These are phyloP conservation scores for Leucocoprinus birnbaumii DNA, from an alignment of 768 basidiomycete species.

Conservation along the genomic window DNA sequence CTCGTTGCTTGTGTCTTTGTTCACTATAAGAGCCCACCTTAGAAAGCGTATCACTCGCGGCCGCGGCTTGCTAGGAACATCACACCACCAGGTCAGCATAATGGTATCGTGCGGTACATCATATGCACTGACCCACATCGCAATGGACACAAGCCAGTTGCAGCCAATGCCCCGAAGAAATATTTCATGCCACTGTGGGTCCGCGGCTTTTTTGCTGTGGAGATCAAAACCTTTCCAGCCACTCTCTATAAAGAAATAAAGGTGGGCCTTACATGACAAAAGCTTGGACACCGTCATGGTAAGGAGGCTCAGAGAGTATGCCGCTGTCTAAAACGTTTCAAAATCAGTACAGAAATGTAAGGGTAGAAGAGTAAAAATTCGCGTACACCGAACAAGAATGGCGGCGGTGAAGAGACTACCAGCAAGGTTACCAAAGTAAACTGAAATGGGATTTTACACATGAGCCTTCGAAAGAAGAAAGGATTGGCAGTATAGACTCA, in stretches of 20 bases:
- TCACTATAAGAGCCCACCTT: constrained; percentile 48
- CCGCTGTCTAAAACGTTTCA: constrained; percentile 46
- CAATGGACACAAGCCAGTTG: constrained; percentile 74
- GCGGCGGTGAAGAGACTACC: constrained; percentile 72
- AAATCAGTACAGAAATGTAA: not conserved
- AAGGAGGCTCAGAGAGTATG: constrained; percentile 56
- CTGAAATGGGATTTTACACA: too few relatives aligned
- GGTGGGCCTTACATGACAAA: constrained; percentile 54
- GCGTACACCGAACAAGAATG: constrained; percentile 63
- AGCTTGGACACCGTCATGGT: constrained; percentile 43
- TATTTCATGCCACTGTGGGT: constrained; percentile 70
- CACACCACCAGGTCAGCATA: too few relatives aligned
- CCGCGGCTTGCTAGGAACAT: constrained; percentile 72
- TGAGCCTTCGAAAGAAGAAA: too few relatives aligned
- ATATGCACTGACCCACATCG: constrained; percentile 69
- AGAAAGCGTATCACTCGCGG: constrained; percentile 64
- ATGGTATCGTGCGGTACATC: too few relatives aligned
- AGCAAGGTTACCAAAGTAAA: constrained; percentile 64
- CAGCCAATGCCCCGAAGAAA: constrained; percentile 74
- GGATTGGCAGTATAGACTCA: constrained; percentile 17
- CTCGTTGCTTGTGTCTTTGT: not conserved
- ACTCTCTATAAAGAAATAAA: too few relatives aligned
- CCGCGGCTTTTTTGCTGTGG: constrained; percentile 55
- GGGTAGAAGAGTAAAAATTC: not conserved
- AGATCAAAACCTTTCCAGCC: not conserved